phyloP scores from a whole-genome alignment of 306 rosid genomes.

The Quillaja saponaria region DNA sequence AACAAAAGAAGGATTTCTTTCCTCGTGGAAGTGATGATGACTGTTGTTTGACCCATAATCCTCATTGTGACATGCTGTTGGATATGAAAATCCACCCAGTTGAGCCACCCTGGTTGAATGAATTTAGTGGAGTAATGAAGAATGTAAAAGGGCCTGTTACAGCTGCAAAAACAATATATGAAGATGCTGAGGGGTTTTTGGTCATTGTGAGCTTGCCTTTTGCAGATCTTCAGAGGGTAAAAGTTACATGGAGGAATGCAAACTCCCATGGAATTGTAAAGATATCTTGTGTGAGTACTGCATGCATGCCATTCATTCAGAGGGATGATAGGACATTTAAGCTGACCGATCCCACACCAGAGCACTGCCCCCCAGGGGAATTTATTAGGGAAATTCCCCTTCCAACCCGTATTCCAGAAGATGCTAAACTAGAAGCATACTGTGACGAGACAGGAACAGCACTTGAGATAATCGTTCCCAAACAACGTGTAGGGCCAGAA shows the following conservation, averaged over 20 bases:
- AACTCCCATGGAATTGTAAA: slow-evolving; percentile 56
- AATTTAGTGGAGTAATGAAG: slow-evolving; percentile 57
- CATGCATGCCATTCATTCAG: slow-evolving; percentile 52
- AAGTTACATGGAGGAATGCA: slow-evolving; percentile 66
- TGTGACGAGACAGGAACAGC: slow-evolving; percentile 60
- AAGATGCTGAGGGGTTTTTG: slow-evolving; percentile 60
- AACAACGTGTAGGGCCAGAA: slow-evolving; percentile 53
- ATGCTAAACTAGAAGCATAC: slow-evolving; percentile 62
- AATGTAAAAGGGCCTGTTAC: slow-evolving; percentile 55
- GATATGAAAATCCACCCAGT: slow-evolving; percentile 43
- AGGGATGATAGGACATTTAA: slow-evolving; percentile 61
- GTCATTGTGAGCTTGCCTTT: slow-evolving; percentile 56
- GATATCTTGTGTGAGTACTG: slow-evolving; percentile 58
- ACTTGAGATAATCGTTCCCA: slow-evolving; percentile 64
- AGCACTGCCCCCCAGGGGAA: slow-evolving; percentile 68
- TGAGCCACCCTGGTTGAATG: slow-evolving; percentile 52
- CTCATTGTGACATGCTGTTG: slow-evolving; percentile 37
- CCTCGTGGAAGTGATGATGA: slow-evolving; percentile 45
- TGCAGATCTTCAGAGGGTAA: slow-evolving; percentile 60
- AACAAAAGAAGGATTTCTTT: slow-evolving; percentile 57
- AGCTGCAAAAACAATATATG: slow-evolving; percentile 61
- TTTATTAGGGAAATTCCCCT: slow-evolving; percentile 61
- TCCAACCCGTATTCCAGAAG: slow-evolving; percentile 63
- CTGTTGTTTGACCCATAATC: slow-evolving; percentile 42
- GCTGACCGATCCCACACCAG: slow-evolving; percentile 58